A percentile compares a stretch with the other conserved stretches of the same genome.
Conservation (phyloP, 2,329 filamentous ascomycete genomes). For the Alternaria sp. region DNA sequence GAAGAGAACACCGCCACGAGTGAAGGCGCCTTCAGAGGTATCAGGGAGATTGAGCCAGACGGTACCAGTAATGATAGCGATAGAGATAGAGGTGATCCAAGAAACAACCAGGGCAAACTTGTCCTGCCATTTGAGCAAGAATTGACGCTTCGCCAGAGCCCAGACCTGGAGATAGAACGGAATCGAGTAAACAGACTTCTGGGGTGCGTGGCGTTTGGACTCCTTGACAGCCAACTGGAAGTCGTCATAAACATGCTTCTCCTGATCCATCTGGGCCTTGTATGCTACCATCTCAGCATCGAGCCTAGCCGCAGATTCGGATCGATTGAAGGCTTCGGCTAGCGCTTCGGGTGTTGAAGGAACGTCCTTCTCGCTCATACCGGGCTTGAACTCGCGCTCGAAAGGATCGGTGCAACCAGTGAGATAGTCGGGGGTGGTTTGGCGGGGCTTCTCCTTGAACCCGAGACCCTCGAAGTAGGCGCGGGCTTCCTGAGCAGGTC, state of each 20-base stretch:
- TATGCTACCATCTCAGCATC: constrained; percentile 73
- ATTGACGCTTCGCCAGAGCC: constrained; percentile 84
- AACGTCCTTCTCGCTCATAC: constrained; percentile 68
- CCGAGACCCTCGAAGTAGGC: constrained; percentile 79
- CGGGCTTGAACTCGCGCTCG: constrained; percentile 76
- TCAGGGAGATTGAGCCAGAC: constrained; percentile 75
- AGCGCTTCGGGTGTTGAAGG: constrained; percentile 73
- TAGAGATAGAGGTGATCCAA: constrained; percentile 73
- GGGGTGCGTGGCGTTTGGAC: constrained; percentile 75
- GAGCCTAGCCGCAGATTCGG: constrained; percentile 63
- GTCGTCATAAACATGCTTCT: constrained; percentile 74
- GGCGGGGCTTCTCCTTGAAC: constrained; percentile 74
- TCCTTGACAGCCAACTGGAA: constrained; percentile 78
- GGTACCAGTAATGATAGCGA: constrained; percentile 80
- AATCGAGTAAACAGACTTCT: constrained; percentile 80
- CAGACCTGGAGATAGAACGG: constrained; percentile 84
- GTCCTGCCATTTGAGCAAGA: constrained; percentile 85
- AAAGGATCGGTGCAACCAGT: constrained; percentile 85
- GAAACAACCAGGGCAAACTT: constrained; percentile 76
- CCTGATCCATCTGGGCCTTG: constrained; percentile 66
- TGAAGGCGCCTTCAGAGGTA: constrained; percentile 73
- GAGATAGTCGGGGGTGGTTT: constrained; percentile 82
- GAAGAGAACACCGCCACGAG: constrained; percentile 81
- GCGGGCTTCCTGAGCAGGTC: constrained; percentile 69
- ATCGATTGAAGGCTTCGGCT: constrained; percentile 72